Percentiles rank a stretch among this genome's conserved stretches.
These are phyloP conservation scores for Leptomonas pyrrhocoris DNA, from an alignment of 208 protist genomes.

Conservation along the genomic window DNA sequence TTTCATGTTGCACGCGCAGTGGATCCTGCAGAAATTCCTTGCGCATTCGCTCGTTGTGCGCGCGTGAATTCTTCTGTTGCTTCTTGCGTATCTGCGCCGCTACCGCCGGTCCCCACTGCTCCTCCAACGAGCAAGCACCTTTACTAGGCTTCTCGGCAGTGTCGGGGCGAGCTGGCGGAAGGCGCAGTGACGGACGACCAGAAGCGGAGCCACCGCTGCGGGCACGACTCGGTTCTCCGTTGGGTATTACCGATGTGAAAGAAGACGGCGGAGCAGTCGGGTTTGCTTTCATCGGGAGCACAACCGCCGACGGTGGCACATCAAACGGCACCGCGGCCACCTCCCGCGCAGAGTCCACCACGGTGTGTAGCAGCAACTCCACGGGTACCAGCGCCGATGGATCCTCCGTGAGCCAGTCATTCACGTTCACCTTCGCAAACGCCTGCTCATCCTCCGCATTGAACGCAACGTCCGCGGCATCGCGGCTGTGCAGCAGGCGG, in stretches of 20 bases:
- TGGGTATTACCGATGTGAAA: not conserved
- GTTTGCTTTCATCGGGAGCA: not conserved
- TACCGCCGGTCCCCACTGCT: constrained; percentile 63
- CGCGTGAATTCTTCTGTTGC: constrained; percentile 68
- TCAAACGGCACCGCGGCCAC: constrained; percentile 23
- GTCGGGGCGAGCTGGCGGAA: not conserved
- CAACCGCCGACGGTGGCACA: not conserved
- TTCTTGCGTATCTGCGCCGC: constrained; percentile 67
- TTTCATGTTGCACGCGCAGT: constrained; percentile 59
- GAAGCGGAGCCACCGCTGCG: not conserved
- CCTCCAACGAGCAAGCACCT: constrained; percentile 10
- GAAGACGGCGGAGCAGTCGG: not conserved
- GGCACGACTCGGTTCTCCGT: not conserved
- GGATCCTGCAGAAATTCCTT: constrained; percentile 76
- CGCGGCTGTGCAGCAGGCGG: constrained; percentile 44
- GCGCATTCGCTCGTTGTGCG: constrained; percentile 53
- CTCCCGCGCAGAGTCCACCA: constrained; percentile 36
- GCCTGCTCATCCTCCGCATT: constrained; percentile 34
- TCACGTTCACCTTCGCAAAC: constrained; percentile 59
- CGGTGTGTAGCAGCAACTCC: constrained; percentile 43
- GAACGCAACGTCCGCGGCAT: constrained; percentile 25
- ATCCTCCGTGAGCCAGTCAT: constrained; percentile 31
- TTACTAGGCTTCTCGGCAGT: too few species aligned
- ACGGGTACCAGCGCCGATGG: constrained; percentile 18
- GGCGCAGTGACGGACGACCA: not conserved